Evolutionary conservation across 805 yeast genomes (phyloP), one percentile per base, ranked within the genome.

Genomic region (Kodamaea hsintzibuensis): DNA sequence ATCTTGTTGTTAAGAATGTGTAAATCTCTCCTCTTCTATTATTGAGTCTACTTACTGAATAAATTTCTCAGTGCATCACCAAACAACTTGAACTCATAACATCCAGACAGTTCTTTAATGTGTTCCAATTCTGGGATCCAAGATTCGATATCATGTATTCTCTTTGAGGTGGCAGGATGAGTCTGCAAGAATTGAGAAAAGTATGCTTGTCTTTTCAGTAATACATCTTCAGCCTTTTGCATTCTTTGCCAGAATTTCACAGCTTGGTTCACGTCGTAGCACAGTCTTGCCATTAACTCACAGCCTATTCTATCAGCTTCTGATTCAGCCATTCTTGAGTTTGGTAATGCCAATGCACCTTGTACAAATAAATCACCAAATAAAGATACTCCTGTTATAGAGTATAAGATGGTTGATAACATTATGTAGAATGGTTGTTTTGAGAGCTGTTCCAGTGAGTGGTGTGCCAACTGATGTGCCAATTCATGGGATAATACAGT

Each of bases 281-380:
- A 95, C 47, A 96, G 96, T 55, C 84, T 76, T 1, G 97, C 83
- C 97, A 93, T 89, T 60, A 93, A 77, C 84, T 91, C 87, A 56
- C 95, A 74, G 0, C 99, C 99, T 30, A 95, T 92, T 62, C 86
- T 86, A 70, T 95, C 99, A 0, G 99, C 98, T 68, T 95, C 99
- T 0, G 91, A 81, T 70, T 95, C 99, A 97, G 91, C 91, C 55
- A 83, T 90, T 62, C 99, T 78, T 0, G 96, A 88, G 0, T 96
- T 88, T 0, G 98, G 98, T 81, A 87, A 81, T 59, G 83, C 82
- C 48, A 91, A 66, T 12, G 83, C 65, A 0, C 91, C 78, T 25
- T 78, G 78, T 13, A 89, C 68, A 22, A 80, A 54, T 33, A 88
- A 58, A 50, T 80, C 78, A 61, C 82, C 82, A 53, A 88, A 63